Evolutionary conservation across 495 filamentous ascomycete species (phyloP), one percentile per base, ranked within the genome.

Genomic region (Emericellopsis terricola): DNA sequence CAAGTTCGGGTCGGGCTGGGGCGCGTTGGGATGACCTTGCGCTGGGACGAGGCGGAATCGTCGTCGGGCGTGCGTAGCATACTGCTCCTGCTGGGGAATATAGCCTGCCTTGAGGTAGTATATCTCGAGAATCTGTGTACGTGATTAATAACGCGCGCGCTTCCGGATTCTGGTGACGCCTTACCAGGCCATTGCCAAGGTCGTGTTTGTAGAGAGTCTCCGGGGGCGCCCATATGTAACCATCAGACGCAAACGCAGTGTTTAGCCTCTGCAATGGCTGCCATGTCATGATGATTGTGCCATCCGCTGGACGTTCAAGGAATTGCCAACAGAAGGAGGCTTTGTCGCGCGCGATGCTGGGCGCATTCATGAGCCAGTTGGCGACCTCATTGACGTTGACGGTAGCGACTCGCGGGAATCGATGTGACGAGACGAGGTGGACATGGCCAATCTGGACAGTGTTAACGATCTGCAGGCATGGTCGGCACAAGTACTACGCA

Each of bases 281-380:
- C 87, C 86, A 94, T 24, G 76, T 78, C 15, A 94, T 63, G 48
- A 85, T 68, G 18, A 92, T 65, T 13, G 73, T 74, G 8, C 84
- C 84, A 57, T 92, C 80, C 20, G 58, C 61, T 3, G 86, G 87
- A 19, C 71, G 68, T 40, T 87, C 75, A 28, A 94, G 64, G 53
- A 89, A 94, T 13, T 76, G 84, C 87, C 87, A 97, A 48, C 71
- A 76, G 67, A 94, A 84, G 4, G 84, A 67, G 23, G 81, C 71
- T 31, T 63, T 55, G 41, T 82, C 72, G 40, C 75, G 76, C 24
- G 81, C 71, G 29, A 91, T 76, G 43, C 73, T 76, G 3, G 81
- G 79, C n/a, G 83, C 85, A 47, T 71, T 61, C 38, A 78, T 55
- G 36, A 94, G 66, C 64, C 77, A 85, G 42, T 76, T 72, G 27